A percentile compares a stretch with the other conserved stretches of the same genome.
phyloP scores from a whole-genome alignment of 139 green algal species.

The Tetradesmus lagerheimii region DNA sequence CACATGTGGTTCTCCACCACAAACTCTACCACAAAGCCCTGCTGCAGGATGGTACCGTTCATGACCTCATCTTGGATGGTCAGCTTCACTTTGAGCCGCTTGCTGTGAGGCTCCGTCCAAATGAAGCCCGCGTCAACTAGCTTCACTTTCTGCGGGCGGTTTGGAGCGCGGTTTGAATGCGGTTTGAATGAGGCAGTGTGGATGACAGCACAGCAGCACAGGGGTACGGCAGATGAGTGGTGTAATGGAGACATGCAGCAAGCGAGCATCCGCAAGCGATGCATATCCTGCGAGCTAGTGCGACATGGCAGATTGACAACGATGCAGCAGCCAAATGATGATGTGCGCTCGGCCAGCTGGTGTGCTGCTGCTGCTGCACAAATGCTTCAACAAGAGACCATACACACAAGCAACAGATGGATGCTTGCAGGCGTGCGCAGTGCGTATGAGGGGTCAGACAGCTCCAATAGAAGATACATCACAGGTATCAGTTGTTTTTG shows the following conservation, averaged over 20 bases:
- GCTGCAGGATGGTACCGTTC: constrained; percentile 98
- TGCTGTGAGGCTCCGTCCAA: constrained; percentile 99
- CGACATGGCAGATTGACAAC: too few relatives aligned
- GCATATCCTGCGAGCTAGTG: too few relatives aligned
- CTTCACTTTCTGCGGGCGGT: constrained; percentile 82
- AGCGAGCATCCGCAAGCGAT: too few relatives aligned
- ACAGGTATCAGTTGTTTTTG: constrained; percentile 22
- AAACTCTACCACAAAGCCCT: constrained; percentile 96
- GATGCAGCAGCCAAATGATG: too few relatives aligned
- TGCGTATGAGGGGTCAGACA: constrained; percentile 16
- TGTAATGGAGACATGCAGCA: too few relatives aligned
- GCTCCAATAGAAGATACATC: constrained; percentile 38
- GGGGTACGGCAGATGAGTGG: too few relatives aligned
- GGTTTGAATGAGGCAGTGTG: too few relatives aligned
- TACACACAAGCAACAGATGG: neutral
- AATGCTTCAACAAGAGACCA: neutral
- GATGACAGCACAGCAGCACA: too few relatives aligned
- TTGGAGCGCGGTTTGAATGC: neutral
- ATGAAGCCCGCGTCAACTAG: constrained; percentile 99
- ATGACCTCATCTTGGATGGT: constrained; percentile 96
- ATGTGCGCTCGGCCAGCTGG: too few relatives aligned
- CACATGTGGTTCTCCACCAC: constrained; percentile 98
- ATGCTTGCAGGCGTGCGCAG: too few relatives aligned
- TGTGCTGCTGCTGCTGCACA: neutral
- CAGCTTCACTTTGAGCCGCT: constrained; percentile 96